A percentile compares a stretch with the other conserved stretches of the same genome.
Evolutionary conservation across 345 rosid genomes (phyloP).

Genomic region (Citrus glauca): DNA sequence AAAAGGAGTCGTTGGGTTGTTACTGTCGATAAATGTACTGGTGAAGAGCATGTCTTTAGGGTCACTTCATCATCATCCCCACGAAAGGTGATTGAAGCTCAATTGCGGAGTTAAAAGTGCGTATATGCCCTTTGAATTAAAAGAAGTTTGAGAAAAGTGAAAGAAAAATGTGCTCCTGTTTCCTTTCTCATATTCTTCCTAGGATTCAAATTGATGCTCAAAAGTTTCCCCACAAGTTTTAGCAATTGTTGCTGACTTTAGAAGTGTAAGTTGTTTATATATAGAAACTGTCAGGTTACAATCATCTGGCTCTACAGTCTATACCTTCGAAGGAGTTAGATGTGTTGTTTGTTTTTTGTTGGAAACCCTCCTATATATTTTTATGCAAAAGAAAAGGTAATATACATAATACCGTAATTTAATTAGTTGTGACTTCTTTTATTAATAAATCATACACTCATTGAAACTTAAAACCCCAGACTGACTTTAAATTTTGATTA

Average conservation of each 20-base stretch:
- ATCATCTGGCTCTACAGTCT: neutral
- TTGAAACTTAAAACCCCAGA: too few relatives aligned
- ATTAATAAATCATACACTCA: too few relatives aligned
- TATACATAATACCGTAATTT: too few relatives aligned
- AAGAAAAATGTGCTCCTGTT: neutral
- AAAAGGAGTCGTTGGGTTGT: conserved; percentile 48
- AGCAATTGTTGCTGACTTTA: neutral
- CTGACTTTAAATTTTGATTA: too few relatives aligned
- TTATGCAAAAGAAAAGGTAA: too few relatives aligned
- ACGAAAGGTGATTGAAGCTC: conserved; percentile 11
- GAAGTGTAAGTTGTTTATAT: too few relatives aligned
- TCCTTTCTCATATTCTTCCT: neutral
- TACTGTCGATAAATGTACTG: conserved; percentile 37
- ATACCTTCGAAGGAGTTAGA: neutral
- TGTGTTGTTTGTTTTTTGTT: neutral
- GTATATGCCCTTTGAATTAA: neutral
- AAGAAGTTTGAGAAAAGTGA: neutral
- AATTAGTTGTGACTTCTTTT: too few relatives aligned
- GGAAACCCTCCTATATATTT: neutral
- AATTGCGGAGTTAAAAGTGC: neutral
- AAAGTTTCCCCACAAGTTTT: neutral
- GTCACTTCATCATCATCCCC: conserved; percentile 20
- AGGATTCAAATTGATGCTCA: neutral
- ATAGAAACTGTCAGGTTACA: neutral
- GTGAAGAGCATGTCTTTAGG: conserved; percentile 58